Base-by-base conservation (phyloP, 169 alveolate genomes). In the Plasmodium fragile region DNA sequence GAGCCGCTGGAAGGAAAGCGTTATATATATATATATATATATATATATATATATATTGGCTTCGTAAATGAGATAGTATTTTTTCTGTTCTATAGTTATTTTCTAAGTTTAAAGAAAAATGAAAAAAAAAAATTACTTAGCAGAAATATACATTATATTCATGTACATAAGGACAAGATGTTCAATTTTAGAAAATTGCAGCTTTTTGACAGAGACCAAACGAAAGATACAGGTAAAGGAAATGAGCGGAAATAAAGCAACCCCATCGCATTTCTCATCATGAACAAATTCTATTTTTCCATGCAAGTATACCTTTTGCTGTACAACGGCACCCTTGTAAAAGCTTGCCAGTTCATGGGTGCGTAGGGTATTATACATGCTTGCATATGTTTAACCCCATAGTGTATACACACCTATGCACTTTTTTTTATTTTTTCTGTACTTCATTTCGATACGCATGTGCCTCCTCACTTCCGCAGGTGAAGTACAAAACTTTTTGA, bases 161-260 rank as follows among this genome's bases (percentile, higher is more conserved):
- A 65, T 65, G 36, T 30, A 45, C 18, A 41, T 28, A 81, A 18
- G 90, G 4, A 41, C 30, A 85, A 85, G 70, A 85, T 85, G 93
- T 85, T 85, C 84, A 85, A 69, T 69, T 85, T 85, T 73, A 59
- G 93, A 85, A 85, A 75, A 18, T 45, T 85, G 30, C 85, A 55
- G 1, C 93, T 85, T 73, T 85, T 85, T 30, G 79, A 85, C 36
- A 75, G 39, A 36, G 93, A 85, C 28, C 77, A 75, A 11, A 73
- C 93, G 70, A 85, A 85, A 30, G 93, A 85, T 75, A 85, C 93
- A 85, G 59, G 87, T 89, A 89, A 45, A 13, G 49, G 32, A 25
- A 77, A 16, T 43, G 34, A 84, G 13, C 6, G 75, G 52, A 25
- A n/a, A 82, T 6, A 11, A 16, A 49, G 25, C 59, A 49, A 49